Base-by-base conservation (phyloP, 768 basidiomycete genomes). In the Leucosporidium scottii region DNA sequence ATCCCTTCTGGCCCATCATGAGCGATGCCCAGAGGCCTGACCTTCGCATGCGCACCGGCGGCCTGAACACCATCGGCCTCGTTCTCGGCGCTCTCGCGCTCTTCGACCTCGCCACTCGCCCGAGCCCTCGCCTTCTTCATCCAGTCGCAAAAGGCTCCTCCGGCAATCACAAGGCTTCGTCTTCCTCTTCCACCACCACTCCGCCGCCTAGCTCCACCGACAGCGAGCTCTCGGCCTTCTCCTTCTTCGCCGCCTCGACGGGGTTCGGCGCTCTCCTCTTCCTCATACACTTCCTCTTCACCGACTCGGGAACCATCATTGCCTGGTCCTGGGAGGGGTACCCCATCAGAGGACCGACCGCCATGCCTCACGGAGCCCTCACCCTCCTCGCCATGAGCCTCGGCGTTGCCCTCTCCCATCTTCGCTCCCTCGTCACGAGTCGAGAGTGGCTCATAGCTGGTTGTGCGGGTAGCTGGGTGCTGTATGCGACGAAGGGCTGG, bases 1-100 rank as follows among this genome's bases (percentile, higher is more conserved):
- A 70, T 49, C 72, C 72, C 7, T 47, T 73, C 34, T 73, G 72
- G 72, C 69, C 72, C 8, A 66, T 70, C 53, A 55, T 67, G 50
- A 61, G 64, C 28, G n/a, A 56, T 27, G 36, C 39, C 10, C 2
- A 47, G 21, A 51, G 54, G 2, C 1, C 34, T 3, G 30, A 60
- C 21, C 59, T 57, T 20, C 55, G 54, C 17, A 30, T 31, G 30
- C 61, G 59, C 27, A 72, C 65, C 44, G 67, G 70, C 34, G 70
- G 70, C 1, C 62, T 57, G 48, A 70, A 73, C 65, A 47, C 34
- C 17, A 6, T 59, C 12, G 69, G 61, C 2, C 62, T 73, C 55
- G 18, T n/a, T 0, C n/a, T 73, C 54, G 69, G 39, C 20, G 25
- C 58, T 1, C 18, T 68, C 30, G 65, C 71, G 9, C 49, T 44